A percentile compares a stretch with the other conserved stretches of the same genome.
phyloP scores from a whole-genome alignment of 495 filamentous ascomycete species.

The Eremomyces bilateralis region DNA sequence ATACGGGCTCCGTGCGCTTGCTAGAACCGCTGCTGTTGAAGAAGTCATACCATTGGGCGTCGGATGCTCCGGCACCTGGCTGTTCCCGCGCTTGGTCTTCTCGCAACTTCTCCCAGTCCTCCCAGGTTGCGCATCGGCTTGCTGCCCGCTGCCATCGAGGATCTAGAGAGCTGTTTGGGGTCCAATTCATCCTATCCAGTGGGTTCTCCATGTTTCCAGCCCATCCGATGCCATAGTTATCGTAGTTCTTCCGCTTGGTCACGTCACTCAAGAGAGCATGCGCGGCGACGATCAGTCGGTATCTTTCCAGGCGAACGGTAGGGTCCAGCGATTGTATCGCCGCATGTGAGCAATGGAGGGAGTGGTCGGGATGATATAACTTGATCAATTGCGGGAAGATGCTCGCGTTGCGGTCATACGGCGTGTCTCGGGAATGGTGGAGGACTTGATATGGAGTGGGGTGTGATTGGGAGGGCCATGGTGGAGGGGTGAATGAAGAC shows the following conservation, averaged over 20 bases:
- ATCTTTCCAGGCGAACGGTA: constrained; percentile 53
- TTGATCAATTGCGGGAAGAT: constrained; percentile 83
- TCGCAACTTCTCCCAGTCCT: constrained; percentile 91
- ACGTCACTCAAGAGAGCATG: constrained; percentile 83
- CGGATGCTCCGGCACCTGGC: constrained; percentile 24
- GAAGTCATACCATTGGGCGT: constrained; percentile 54
- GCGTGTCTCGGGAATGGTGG: constrained; percentile 31
- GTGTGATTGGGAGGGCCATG: constrained; percentile 5
- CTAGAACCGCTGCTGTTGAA: too few relatives aligned
- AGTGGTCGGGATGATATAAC: constrained; percentile 75
- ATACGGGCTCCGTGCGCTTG: too few relatives aligned
- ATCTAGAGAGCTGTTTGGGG: constrained; percentile 18
- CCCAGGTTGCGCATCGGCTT: constrained; percentile 85
- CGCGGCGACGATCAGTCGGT: constrained; percentile 65
- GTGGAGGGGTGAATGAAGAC: too few relatives aligned
- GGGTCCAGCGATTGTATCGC: constrained; percentile 17
- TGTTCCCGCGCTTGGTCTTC: constrained; percentile 25
- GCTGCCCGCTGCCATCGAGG: constrained; percentile 19
- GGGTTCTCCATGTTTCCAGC: constrained; percentile 22
- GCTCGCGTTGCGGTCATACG: constrained; percentile 52
- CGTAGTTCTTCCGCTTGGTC: constrained; percentile 55
- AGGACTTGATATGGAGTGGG: constrained; percentile 93
- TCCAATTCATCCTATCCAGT: not conserved
- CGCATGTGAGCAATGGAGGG: constrained; percentile 8
- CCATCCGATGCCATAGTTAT: constrained; percentile 68